Base-by-base conservation (phyloP, 768 basidiomycete species). In the Mycena floridula region DNA sequence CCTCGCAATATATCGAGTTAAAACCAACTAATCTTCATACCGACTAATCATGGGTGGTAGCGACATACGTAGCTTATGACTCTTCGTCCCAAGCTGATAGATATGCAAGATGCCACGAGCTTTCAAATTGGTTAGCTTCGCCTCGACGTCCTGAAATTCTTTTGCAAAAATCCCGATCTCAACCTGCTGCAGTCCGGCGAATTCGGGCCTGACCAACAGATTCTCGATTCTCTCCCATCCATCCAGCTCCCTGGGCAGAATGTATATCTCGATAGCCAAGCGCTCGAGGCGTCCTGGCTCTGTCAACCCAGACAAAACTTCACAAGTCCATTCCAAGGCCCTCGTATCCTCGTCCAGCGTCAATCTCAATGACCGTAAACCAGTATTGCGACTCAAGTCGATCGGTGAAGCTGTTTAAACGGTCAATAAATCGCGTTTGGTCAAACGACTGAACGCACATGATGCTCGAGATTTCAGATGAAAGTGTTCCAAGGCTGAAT, bases 391-490 rank as follows among this genome's bases (percentile, higher is more conserved):
- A 25, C 59, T 58, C 8, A 71, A 55, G 45, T 70, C 56, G 49
- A 72, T 66, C 3, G 62, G 49, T 45, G 57, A 59, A 28, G 69
- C 70, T 70, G 43, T 24, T 42, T 8, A 25, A 15, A n/a, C n/a
- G n/a, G n/a, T n/a, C n/a, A n/a, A n/a, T n/a, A n/a, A n/a, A n/a
- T n/a, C n/a, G n/a, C n/a, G n/a, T n/a, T n/a, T n/a, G 4, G 42
- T n/a, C 13, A 15, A 21, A 8, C 9, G 27, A 35, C 21, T 57
- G 59, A 59, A 55, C 69, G 68, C 69, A 50, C 63, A 56, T 62
- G 65, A 70, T 39, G 57, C 52, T 5, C 66, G 69, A 25, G 70
- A 69, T 47, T 73, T 73, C 47, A 73, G 59, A 50, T 71, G 69
- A 35, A 73, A 62, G 48, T 67, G 64, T 51, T 71, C 66, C 6